Conservation (phyloP, 805 yeast species). For the Naumovozyma dairenensis region DNA sequence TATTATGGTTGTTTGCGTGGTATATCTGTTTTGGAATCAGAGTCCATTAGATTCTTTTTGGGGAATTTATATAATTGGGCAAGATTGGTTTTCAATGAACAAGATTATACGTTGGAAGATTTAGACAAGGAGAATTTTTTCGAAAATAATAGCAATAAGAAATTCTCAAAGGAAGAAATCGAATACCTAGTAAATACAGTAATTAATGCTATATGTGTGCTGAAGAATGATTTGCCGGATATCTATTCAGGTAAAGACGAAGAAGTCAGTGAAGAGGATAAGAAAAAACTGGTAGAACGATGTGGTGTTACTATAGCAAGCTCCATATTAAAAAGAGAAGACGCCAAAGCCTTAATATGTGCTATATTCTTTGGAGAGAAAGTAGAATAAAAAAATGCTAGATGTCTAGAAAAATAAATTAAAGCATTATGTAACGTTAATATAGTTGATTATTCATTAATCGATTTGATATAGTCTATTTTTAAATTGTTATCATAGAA, state of each 20-base stretch:
- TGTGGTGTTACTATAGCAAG: constrained; percentile 53
- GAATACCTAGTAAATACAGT: constrained; percentile 40
- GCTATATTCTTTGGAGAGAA: constrained; percentile 70
- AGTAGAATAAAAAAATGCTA: no score
- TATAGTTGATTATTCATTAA: no score
- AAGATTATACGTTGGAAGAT: constrained; percentile 16
- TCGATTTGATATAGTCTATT: no score
- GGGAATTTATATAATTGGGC: constrained; percentile 84
- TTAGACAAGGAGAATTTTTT: constrained; percentile 7
- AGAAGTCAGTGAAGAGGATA: constrained; percentile 29
- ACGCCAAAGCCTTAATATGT: constrained; percentile 41
- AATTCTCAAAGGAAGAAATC: constrained; percentile 37
- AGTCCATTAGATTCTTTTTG: constrained; percentile 74
- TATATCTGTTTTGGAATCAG: constrained; percentile 71
- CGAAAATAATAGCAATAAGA: constrained; percentile 13
- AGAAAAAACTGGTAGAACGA: constrained; percentile 40
- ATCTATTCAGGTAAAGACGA: constrained; percentile 30
- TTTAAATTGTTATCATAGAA: no score
- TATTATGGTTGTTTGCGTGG: constrained; percentile 89
- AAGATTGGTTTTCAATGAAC: constrained; percentile 40
- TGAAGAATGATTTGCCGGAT: constrained; percentile 31
- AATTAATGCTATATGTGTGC: constrained; percentile 44
- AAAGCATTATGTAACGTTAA: neutral
- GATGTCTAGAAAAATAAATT: constrained; percentile 2
- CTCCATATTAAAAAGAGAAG: constrained; percentile 37